Conservation (phyloP, 192 early-diverging fungal genomes). For the Haplosporangium gracile region DNA sequence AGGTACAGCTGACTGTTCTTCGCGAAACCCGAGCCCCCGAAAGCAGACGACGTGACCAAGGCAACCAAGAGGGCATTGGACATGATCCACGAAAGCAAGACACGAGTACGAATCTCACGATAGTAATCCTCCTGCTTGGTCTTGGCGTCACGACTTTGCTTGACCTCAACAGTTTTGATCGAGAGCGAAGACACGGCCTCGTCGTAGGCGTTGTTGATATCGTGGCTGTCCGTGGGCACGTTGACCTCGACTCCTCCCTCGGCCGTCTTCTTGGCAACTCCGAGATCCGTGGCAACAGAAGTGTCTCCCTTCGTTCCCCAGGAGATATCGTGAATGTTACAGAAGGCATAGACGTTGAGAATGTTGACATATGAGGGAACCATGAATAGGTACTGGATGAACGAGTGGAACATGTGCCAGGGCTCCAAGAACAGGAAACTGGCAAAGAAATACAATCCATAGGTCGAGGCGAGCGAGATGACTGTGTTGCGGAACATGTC, state of each 20-base stretch:
- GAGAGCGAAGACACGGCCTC: constrained; percentile 54
- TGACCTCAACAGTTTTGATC: constrained; percentile 38
- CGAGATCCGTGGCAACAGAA: constrained; percentile 58
- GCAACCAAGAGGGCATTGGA: constrained; percentile 76
- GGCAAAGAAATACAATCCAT: constrained; percentile 80
- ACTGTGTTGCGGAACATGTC: constrained; percentile 71
- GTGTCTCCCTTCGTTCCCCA: constrained; percentile 94
- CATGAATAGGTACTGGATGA: constrained; percentile 81
- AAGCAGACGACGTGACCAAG: constrained; percentile 61
- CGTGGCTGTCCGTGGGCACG: constrained; percentile 58
- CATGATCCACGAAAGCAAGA: constrained; percentile 81
- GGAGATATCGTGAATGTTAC: constrained; percentile 72
- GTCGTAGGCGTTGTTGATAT: constrained; percentile 63
- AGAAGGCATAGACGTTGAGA: constrained; percentile 71
- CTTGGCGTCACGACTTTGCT: constrained; percentile 56
- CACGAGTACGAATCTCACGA: constrained; percentile 78
- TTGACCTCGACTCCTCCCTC: constrained; percentile 63
- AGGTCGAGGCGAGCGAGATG: constrained; percentile 77
- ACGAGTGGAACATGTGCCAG: constrained; percentile 83
- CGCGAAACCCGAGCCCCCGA: constrained; percentile 10
- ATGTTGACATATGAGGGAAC: constrained; percentile 85
- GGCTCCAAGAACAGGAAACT: constrained; percentile 80
- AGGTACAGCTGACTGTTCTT: constrained; percentile 53
- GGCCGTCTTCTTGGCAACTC: constrained; percentile 58
- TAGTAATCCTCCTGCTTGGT: constrained; percentile 81